These are phyloP conservation scores for Neckera pumila DNA, from an alignment of 225 moss, liverwort and hornwort species.

Conservation along the genomic window DNA sequence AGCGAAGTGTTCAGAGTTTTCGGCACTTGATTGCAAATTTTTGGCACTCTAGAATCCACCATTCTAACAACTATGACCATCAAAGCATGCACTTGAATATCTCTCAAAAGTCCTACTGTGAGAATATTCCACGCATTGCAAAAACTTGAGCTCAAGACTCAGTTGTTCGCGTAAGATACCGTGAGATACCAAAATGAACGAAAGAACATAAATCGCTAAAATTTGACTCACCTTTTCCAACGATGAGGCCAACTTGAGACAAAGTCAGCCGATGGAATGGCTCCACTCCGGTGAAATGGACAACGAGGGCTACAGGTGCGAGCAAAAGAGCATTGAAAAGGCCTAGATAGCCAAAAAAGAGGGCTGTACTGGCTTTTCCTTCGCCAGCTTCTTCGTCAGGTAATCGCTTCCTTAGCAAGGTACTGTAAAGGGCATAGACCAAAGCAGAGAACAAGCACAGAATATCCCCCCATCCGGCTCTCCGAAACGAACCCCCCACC, in stretches of 20 bases:
- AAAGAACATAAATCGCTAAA: background rate
- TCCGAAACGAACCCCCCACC: constrained; percentile 14
- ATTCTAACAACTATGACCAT: background rate
- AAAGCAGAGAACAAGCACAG: constrained; percentile 74
- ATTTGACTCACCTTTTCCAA: constrained; percentile 63
- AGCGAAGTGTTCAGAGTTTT: background rate
- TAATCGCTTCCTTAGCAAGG: constrained; percentile 34
- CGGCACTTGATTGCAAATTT: background rate
- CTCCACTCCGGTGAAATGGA: constrained; percentile 69
- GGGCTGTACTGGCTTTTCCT: constrained; percentile 70
- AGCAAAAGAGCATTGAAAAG: constrained; percentile 78
- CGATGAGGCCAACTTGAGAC: constrained; percentile 49
- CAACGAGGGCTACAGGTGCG: constrained; percentile 50
- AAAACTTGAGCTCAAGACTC: background rate
- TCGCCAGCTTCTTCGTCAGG: constrained; percentile 43
- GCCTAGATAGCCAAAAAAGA: constrained; percentile 82
- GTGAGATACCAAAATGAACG: background rate
- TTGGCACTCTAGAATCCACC: background rate
- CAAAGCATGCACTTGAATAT: background rate
- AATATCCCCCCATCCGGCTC: constrained; percentile 59
- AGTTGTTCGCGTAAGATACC: background rate
- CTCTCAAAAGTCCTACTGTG: background rate
- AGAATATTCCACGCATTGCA: background rate
- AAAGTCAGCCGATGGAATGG: constrained; percentile 46
- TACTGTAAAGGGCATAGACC: constrained; percentile 66